Conservation (phyloP, 2,329 filamentous ascomycete genomes). For the Xylariales sp. region DNA sequence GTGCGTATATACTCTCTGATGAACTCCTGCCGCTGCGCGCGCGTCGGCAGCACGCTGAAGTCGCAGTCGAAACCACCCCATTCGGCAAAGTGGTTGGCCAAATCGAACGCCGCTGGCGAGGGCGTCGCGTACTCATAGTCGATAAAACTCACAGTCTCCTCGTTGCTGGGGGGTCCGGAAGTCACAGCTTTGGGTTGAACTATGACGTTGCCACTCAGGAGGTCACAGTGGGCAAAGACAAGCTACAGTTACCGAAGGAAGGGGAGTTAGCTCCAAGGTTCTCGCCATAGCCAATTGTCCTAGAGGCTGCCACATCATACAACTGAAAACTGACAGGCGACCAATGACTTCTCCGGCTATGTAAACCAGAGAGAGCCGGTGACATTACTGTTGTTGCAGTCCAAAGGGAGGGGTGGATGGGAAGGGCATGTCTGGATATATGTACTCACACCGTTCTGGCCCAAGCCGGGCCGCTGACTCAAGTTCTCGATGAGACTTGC, state of each 20-base stretch:
- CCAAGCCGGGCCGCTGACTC: conserved; percentile 72
- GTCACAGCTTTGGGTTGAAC: conserved; percentile 52
- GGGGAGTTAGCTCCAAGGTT: too few relatives aligned
- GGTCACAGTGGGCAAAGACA: conserved; percentile 91
- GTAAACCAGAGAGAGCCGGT: too few relatives aligned
- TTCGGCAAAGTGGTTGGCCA: conserved; percentile 97
- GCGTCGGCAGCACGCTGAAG: conserved; percentile 75
- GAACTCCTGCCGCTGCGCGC: conserved; percentile 72
- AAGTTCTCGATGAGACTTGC: conserved; percentile 65
- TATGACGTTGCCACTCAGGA: conserved; percentile 95
- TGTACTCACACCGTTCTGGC: conserved; percentile 70
- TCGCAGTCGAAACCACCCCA: conserved; percentile 98
- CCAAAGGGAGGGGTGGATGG: too few relatives aligned
- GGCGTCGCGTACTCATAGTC: conserved; percentile 98
- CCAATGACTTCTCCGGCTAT: too few relatives aligned
- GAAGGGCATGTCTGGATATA: too few relatives aligned
- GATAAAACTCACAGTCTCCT: conserved; percentile 72
- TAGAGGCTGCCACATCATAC: not conserved
- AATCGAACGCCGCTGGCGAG: conserved; percentile 90
- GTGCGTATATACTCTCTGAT: conserved; percentile 76
- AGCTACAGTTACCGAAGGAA: too few relatives aligned
- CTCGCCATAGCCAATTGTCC: not conserved
- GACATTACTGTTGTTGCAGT: too few relatives aligned
- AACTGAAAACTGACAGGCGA: not conserved
- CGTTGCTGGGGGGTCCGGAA: conserved; percentile 22